phyloP scores from a whole-genome alignment of 148 eudicot genomes.

The Fallopia convolvulus region DNA sequence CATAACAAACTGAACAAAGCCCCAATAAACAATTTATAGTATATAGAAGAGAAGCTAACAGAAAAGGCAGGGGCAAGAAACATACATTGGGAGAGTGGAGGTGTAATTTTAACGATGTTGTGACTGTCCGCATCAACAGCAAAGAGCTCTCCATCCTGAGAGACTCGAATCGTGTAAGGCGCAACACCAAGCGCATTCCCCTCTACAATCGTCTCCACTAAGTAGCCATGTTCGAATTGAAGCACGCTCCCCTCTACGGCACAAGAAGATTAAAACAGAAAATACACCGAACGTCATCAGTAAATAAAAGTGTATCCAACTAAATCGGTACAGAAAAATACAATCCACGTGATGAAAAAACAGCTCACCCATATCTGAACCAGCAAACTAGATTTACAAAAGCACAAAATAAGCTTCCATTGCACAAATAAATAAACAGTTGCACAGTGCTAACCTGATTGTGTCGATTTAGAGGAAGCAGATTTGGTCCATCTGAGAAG shows the following conservation, averaged over 20 bases:
- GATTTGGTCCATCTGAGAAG: conserved; percentile 64
- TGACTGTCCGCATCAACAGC: conserved; percentile 88
- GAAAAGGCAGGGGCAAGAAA: neutral
- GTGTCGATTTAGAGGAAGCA: conserved; percentile 53
- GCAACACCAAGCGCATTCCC: conserved; percentile 86
- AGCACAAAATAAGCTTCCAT: neutral
- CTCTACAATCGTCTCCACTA: conserved; percentile 87
- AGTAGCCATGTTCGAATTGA: conserved; percentile 84
- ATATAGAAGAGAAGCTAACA: neutral
- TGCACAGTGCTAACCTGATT: conserved; percentile 41
- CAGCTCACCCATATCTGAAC: conserved; percentile 5
- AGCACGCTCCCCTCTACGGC: conserved; percentile 69
- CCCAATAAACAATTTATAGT: neutral
- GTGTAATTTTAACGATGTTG: conserved; percentile 84
- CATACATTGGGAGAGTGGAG: conserved; percentile 92
- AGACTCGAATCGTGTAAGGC: conserved; percentile 72
- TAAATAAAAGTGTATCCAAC: neutral
- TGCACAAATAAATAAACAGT: neutral
- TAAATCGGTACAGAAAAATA: neutral
- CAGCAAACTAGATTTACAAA: conserved; percentile 1
- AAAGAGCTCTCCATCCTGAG: conserved; percentile 87
- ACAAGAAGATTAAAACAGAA: neutral
- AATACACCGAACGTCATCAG: neutral
- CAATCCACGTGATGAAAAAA: neutral
- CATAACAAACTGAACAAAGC: neutral